Evolutionary conservation across 1,284 basidiomycete species (phyloP), one percentile per base, ranked within the genome.

Genomic region (Phylloboletellus chloephorus): DNA sequence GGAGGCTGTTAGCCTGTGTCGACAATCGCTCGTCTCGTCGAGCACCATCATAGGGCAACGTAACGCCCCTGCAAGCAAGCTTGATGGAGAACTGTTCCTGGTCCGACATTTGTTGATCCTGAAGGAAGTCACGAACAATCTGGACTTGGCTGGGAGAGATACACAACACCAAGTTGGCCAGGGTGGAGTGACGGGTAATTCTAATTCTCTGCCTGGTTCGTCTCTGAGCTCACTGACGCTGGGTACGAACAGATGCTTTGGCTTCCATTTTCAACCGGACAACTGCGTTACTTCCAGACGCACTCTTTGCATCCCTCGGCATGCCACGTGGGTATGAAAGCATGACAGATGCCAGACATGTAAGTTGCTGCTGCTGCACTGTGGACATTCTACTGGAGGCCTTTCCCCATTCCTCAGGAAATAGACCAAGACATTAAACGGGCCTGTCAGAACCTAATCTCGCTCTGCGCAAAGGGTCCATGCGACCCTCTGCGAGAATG

Each of bases 51-150:
- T 95, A 21, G 68, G 73, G 16, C 63, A 72, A 6, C 75, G 73
- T 25, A 69, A 64, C 21, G 60, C 65, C 22, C 65, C 69, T 11
- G 60, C 67, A 16, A 72, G 71, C 25, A 58, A 56, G 5, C 64
- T 87, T 7, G 90, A 95, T 52, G 82, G 79, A 0, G 73, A 82
- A 22, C 67, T 96, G 11, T 96, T 96, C 70, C 75, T 93, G 29
- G 81, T 92, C 13, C 76, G 91, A 33, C 92, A 97, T 66, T 63
- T 95, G n/a, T 66, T 96, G 38, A 85, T 95, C 28, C 62, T 96
- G 47, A 96, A 95, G 61, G 92, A 97, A 65, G 82, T 95, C 57
- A 75, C 83, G 5, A 73, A 79, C 25, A 82, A 78, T 46, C 66
- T 95, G 39, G 88, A 91, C 48, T 64, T 88, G 26, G 76, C 68